Evolutionary conservation across 2,329 filamentous ascomycete species (phyloP).

Genomic region (Colletotrichum acutatum): DNA sequence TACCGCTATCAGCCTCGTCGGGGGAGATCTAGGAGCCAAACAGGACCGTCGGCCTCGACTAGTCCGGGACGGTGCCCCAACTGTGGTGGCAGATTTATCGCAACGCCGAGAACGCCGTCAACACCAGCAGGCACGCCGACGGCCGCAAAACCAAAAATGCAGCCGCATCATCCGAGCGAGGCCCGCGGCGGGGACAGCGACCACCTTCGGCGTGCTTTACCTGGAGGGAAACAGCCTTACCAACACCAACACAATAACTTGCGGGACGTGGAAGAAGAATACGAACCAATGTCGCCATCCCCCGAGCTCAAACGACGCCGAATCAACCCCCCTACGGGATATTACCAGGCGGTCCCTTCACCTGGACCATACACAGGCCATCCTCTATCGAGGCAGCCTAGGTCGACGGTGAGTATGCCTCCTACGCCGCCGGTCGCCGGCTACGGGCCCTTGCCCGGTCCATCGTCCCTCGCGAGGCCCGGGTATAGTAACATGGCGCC

Average conservation of each 20-base stretch:
- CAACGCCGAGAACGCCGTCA: constrained; percentile 69
- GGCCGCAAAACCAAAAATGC: constrained; percentile 40
- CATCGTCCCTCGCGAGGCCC: constrained; percentile 24
- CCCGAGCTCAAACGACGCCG: constrained; percentile 73
- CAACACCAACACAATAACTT: constrained; percentile 31
- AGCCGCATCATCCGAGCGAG: constrained; percentile 32
- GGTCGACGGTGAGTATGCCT: constrained; percentile 38
- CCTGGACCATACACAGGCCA: constrained; percentile 31
- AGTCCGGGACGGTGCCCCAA: constrained; percentile 72
- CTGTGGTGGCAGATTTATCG: constrained; percentile 76
- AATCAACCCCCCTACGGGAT: constrained; percentile 57
- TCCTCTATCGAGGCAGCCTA: constrained; percentile 21
- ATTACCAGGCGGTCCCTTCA: constrained; percentile 44
- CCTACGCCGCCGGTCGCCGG: constrained; percentile 39
- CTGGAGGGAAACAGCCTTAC: constrained; percentile 28
- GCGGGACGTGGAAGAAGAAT: constrained; percentile 48
- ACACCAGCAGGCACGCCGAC: constrained; percentile 56
- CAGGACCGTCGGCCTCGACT: constrained; percentile 52
- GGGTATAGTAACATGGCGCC: constrained; percentile 60
- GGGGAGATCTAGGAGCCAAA: constrained; percentile 48
- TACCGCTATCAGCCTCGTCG: constrained; percentile 94
- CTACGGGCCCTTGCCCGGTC: constrained; percentile 43
- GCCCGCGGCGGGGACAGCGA: constrained; percentile 26
- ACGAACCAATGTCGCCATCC: constrained; percentile 55
- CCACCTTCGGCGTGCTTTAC: constrained; percentile 23